A percentile compares a stretch with the other conserved stretches of the same genome.
These are phyloP conservation scores for Eremothecium coryli DNA, from an alignment of 1,139 yeast genomes.

Conservation along the genomic window DNA sequence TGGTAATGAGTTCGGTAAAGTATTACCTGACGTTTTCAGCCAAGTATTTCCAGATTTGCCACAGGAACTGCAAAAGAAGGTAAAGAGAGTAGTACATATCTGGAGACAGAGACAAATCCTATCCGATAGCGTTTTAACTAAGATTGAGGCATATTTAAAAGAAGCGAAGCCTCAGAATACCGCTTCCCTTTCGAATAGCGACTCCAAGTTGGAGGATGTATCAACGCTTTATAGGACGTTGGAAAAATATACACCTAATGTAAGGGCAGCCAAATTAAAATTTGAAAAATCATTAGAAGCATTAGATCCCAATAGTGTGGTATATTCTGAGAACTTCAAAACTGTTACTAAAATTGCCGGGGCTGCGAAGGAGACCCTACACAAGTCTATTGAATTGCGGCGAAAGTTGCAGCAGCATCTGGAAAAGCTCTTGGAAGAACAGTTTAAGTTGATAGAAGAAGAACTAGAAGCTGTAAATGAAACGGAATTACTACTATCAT, in stretches of 20 bases:
- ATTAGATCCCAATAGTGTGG: constrained; percentile 24
- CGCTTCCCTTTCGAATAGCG: background rate
- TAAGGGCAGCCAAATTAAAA: constrained; percentile 20
- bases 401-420: constrained; percentile 15
- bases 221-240: constrained; percentile 14
- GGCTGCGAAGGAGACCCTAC: constrained; percentile 20
- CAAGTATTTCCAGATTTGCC: constrained; percentile 23
- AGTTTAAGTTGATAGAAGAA: constrained; percentile 16
- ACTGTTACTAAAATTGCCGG: constrained; percentile 24
- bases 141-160: constrained; percentile 32
- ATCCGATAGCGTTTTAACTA: constrained; percentile 35
- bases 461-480: constrained; percentile 23
- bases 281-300: constrained; percentile 26
- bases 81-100: constrained; percentile 59
- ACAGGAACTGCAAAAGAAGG: constrained; percentile 40
- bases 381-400: constrained; percentile 18
- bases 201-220: constrained; percentile 8
- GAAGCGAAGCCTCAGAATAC: background rate
- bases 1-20: constrained; percentile 47
- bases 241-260: constrained; percentile 16
- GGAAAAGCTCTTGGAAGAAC: constrained; percentile 17
- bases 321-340: constrained; percentile 24
- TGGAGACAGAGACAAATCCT: constrained; percentile 71
- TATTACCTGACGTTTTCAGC: constrained; percentile 33
- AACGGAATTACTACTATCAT: constrained; percentile 21